Conservation (phyloP, 139 green algal genomes). For the Picochlorum sp. region DNA sequence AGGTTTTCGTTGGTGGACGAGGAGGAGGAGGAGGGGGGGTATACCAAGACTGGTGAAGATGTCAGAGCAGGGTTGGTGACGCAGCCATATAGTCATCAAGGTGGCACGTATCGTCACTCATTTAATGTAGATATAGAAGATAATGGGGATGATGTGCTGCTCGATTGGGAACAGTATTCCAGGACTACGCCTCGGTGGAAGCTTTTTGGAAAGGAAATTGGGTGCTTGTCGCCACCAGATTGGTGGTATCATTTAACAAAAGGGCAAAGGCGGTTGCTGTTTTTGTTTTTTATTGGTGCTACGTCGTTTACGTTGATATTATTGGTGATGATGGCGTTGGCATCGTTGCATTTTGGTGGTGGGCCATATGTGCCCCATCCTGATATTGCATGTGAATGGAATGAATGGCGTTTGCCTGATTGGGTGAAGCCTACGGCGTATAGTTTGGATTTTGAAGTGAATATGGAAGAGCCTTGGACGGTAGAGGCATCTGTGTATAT, state of each 20-base stretch:
- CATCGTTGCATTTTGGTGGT: conserved; percentile 3
- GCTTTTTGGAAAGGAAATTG: conserved; percentile 29
- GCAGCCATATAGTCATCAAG: not conserved
- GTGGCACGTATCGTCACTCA: conserved; percentile 9
- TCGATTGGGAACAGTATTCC: conserved; percentile 52
- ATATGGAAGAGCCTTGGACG: conserved; percentile 23
- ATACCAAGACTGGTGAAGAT: not conserved
- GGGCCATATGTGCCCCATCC: not conserved
- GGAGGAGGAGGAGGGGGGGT: too few species aligned
- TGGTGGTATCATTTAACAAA: conserved; percentile 25
- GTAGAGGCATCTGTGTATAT: conserved; percentile 29
- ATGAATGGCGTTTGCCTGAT: conserved; percentile 33
- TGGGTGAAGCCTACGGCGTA: conserved; percentile 33
- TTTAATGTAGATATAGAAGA: conserved; percentile 48
- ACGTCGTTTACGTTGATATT: conserved; percentile 5
- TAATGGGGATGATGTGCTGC: conserved; percentile 44
- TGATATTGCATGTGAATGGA: conserved; percentile 36
- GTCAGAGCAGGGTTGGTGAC: not conserved
- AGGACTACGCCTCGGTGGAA: conserved; percentile 5
- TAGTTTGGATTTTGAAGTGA: conserved; percentile 37
- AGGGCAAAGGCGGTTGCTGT: conserved; percentile 15
- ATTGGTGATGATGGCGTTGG: conserved; percentile 6
- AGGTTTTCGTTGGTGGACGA: too few species aligned
- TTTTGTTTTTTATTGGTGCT: conserved; percentile 2
- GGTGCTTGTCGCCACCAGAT: conserved; percentile 7